phyloP scores from a whole-genome alignment of 495 filamentous ascomycete genomes.

The Aspergillus diversus region DNA sequence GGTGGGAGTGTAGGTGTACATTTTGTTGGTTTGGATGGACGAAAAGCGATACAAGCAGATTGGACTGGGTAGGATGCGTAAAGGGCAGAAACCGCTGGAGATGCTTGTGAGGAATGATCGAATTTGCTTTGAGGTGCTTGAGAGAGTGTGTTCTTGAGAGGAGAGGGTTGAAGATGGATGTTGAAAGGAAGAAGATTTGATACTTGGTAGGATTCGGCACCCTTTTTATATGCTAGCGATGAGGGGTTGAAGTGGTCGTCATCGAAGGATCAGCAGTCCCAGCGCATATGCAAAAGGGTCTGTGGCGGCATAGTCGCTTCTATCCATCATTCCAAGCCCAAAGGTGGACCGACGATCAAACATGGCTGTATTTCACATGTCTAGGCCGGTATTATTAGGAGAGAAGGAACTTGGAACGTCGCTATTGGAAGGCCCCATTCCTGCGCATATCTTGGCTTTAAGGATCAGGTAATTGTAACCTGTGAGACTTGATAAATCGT shows the following conservation, averaged over 20 bases:
- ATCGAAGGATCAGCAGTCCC: constrained; percentile 38
- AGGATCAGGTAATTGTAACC: constrained; percentile 11
- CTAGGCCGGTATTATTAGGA: constrained; percentile 20
- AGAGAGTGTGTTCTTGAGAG: constrained; percentile 7
- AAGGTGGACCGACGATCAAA: constrained; percentile 23
- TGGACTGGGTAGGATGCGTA: neutral
- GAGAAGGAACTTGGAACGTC: constrained; percentile 26
- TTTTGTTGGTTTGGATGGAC: constrained; percentile 29
- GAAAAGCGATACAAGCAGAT: constrained; percentile 11
- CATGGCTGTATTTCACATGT: constrained; percentile 31
- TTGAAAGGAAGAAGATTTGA: neutral
- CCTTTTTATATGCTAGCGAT: constrained; percentile 41
- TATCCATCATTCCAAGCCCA: constrained; percentile 19
- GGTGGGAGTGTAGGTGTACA: constrained; percentile 43
- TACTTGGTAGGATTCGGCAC: constrained; percentile 29
- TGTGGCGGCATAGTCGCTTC: constrained; percentile 28
- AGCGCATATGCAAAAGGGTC: constrained; percentile 27
- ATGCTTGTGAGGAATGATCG: constrained; percentile 1
- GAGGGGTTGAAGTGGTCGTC: constrained; percentile 33
- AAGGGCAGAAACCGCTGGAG: constrained; percentile 4
- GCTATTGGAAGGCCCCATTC: constrained; percentile 24
- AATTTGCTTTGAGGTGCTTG: constrained; percentile 1
- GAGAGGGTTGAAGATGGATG: constrained; percentile 18
- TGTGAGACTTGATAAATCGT: neutral
- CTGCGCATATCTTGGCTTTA: constrained; percentile 24